Percentiles rank a stretch among this genome's conserved stretches.
Evolutionary conservation across 164 flowering plant genomes (phyloP).

Genomic region (Chimonanthus salicifolius): DNA sequence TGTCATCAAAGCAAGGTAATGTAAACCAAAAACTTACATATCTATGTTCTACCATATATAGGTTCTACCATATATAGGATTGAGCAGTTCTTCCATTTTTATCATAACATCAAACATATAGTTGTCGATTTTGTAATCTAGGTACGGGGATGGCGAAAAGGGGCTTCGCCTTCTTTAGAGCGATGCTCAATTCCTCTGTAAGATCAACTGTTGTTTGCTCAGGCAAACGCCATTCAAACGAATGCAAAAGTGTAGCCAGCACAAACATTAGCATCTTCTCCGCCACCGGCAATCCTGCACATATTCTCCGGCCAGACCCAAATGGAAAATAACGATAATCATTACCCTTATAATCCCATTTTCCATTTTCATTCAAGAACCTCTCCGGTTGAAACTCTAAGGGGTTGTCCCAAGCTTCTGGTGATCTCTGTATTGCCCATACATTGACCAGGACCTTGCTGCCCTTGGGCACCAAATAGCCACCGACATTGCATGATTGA

Average conservation of each 20-base stretch:
- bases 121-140: neutral
- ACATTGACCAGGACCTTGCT: constrained; percentile 3
- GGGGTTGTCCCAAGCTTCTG: neutral
- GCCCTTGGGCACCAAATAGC: neutral
- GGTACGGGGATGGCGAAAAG: neutral
- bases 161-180: neutral
- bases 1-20: no score
- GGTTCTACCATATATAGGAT: no score
- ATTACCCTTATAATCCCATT: constrained; percentile 1
- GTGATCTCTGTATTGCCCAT: constrained; percentile 10
- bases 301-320: constrained; percentile 7
- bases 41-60: no score
- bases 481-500: constrained; percentile 3
- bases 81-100: no score
- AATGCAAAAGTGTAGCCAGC: neutral
- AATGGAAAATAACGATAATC: constrained; percentile 5
- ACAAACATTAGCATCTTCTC: neutral
- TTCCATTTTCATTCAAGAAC: neutral
- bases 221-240: constrained; percentile 5
- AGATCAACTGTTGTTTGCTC: neutral
- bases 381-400: constrained; percentile 7
- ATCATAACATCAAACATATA: neutral
- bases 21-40: no score
- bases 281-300: constrained; percentile 3
- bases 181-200: neutral